Percentiles rank a stretch among this genome's conserved stretches.
Evolutionary conservation across 1,139 yeast species (phyloP).

Genomic region (Diutina ranongensis): DNA sequence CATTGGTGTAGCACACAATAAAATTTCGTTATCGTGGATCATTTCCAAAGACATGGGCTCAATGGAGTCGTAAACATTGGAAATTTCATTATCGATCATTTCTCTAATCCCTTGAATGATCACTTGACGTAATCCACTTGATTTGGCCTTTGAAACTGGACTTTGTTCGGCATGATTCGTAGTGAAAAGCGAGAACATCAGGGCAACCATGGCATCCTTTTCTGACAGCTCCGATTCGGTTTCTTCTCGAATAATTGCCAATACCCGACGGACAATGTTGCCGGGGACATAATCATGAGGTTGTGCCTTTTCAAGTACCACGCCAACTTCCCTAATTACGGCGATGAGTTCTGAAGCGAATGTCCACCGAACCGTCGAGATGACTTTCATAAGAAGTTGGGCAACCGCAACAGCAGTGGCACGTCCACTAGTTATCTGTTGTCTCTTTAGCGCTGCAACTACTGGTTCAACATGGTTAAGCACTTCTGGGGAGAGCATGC

Average conservation of each 20-base stretch:
- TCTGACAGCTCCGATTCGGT: slow-evolving; percentile 39
- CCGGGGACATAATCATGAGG: slow-evolving; percentile 83
- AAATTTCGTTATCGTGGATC: slow-evolving; percentile 87
- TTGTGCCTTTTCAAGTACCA: slow-evolving; percentile 46
- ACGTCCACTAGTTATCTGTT: slow-evolving; percentile 64
- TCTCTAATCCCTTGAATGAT: slow-evolving; percentile 93
- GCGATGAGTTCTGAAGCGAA: slow-evolving; percentile 60
- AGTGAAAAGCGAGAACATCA: slow-evolving; percentile 82
- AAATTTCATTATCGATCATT: slow-evolving; percentile 72
- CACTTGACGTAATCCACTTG: slow-evolving; percentile 69
- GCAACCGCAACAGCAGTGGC: slow-evolving; percentile 80
- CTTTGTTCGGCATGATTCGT: slow-evolving; percentile 8
- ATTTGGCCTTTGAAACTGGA: slow-evolving; percentile 25
- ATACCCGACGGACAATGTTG: slow-evolving; percentile 79
- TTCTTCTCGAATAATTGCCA: slow-evolving; percentile 83
- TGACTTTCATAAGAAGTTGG: slow-evolving; percentile 75
- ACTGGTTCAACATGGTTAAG: slow-evolving; percentile 6
- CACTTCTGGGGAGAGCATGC: slow-evolving; percentile 4
- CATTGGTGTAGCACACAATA: slow-evolving; percentile 88
- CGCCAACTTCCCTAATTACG: slow-evolving; percentile 59
- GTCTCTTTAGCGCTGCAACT: slow-evolving; percentile 34
- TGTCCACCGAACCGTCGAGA: slow-evolving; percentile 84
- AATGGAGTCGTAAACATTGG: slow-evolving; percentile 81
- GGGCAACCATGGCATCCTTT: slow-evolving; percentile 54
- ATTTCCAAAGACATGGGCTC: slow-evolving; percentile 85